Evolutionary conservation across 2,329 filamentous ascomycete genomes (phyloP).

Genomic region (Aspergillus ochraceus): DNA sequence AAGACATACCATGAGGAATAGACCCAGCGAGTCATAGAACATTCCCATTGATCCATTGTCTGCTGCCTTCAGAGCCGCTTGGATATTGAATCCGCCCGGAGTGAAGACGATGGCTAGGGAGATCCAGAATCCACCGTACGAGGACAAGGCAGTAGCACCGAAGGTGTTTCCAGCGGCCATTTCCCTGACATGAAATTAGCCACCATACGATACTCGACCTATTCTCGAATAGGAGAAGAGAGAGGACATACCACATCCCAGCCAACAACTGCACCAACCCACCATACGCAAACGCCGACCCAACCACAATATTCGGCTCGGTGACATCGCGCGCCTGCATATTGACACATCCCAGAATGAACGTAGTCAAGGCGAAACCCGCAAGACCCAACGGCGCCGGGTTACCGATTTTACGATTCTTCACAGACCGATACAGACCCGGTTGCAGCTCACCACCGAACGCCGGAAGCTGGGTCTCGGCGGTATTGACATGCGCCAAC

Average conservation of each 20-base stretch:
- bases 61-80: constrained; percentile 44
- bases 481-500: constrained; percentile 44
- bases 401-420: constrained; percentile 68
- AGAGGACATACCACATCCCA: constrained; percentile 69
- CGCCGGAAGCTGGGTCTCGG: constrained; percentile 49
- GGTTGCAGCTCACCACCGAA: constrained; percentile 70
- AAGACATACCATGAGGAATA: constrained; percentile 62
- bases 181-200: constrained; percentile 55
- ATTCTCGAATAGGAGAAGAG: not conserved
- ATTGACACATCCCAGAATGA: constrained; percentile 73
- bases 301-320: constrained; percentile 63
- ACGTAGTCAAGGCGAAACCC: constrained; percentile 75
- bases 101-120: constrained; percentile 69
- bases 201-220: not conserved
- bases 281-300: constrained; percentile 69
- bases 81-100: constrained; percentile 61
- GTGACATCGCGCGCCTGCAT: constrained; percentile 59
- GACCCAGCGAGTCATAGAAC: constrained; percentile 61
- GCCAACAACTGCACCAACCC: constrained; percentile 72
- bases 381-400: constrained; percentile 70
- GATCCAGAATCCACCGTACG: constrained; percentile 80
- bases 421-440: constrained; percentile 60
- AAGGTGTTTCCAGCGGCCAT: constrained; percentile 79
- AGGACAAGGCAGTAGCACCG: constrained; percentile 72
- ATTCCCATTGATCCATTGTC: constrained; percentile 35